These are phyloP conservation scores for Curvularia verruculosa DNA, from an alignment of 2,329 filamentous ascomycete species.

Conservation along the genomic window DNA sequence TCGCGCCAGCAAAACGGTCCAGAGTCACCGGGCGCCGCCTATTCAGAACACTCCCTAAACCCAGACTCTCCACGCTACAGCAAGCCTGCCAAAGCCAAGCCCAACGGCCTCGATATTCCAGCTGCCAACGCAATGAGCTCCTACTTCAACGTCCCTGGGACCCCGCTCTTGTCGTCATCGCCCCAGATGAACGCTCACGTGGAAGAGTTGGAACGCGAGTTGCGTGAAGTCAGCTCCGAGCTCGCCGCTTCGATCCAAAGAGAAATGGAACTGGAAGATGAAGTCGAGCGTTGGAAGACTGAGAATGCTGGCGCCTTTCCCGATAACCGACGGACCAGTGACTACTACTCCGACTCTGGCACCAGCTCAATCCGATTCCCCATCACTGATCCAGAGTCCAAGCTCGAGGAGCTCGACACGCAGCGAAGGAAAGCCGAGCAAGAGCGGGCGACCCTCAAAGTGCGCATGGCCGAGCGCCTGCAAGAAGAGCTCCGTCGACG, in stretches of 20 bases:
- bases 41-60: constrained; percentile 66
- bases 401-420: constrained; percentile 76
- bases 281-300: constrained; percentile 85
- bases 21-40: constrained; percentile 66
- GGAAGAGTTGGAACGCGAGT: constrained; percentile 90
- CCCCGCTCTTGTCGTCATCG: constrained; percentile 52
- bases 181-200: constrained; percentile 64
- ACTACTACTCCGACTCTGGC: constrained; percentile 97
- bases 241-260: constrained; percentile 89
- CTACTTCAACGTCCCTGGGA: constrained; percentile 57
- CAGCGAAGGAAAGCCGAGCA: constrained; percentile 85
- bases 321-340: constrained; percentile 80
- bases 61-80: constrained; percentile 61
- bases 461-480: constrained; percentile 83
- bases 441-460: constrained; percentile 83
- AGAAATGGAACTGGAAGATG: constrained; percentile 95
- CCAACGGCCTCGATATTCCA: constrained; percentile 58
- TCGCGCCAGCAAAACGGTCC: constrained; percentile 59
- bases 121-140: constrained; percentile 56
- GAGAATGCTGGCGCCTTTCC: constrained; percentile 67
- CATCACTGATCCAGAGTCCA: constrained; percentile 63
- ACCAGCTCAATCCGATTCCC: constrained; percentile 82
- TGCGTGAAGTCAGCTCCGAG: constrained; percentile 91
- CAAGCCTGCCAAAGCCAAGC: constrained; percentile 46
- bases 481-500: constrained; percentile 83